Percentiles rank a stretch among this genome's conserved stretches.
Conservation (phyloP, 2,329 filamentous ascomycete genomes). For the Fusarium tricinctum region DNA sequence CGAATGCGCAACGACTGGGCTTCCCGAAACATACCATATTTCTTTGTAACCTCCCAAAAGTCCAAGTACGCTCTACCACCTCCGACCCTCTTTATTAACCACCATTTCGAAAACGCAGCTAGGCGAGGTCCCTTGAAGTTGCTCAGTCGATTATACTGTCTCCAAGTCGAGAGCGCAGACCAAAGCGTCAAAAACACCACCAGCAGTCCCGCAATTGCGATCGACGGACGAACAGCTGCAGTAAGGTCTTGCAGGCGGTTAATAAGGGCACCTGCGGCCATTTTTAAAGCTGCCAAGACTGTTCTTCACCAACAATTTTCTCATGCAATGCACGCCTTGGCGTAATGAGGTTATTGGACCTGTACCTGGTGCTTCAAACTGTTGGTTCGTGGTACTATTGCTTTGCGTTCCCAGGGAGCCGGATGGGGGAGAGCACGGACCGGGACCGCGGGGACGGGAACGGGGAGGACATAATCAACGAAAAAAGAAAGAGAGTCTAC, state of each 20-base stretch:
- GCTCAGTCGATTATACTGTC: conserved; percentile 56
- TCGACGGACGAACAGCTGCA: conserved; percentile 16
- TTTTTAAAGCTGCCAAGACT: conserved; percentile 4
- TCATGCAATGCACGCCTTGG: not conserved
- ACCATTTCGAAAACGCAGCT: conserved; percentile 58
- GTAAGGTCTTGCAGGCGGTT: not conserved
- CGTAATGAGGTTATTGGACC: not conserved
- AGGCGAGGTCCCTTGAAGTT: conserved; percentile 58
- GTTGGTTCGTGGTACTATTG: not conserved
- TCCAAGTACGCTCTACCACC: conserved; percentile 54
- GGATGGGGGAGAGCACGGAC: conserved; percentile 10
- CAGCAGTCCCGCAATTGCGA: conserved; percentile 23
- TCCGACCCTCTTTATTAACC: conserved; percentile 53
- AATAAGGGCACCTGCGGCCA: conserved; percentile 17
- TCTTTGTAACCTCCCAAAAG: conserved; percentile 54
- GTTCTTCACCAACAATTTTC: too few species aligned
- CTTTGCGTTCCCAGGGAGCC: conserved; percentile 6
- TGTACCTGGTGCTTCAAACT: conserved; percentile 1
- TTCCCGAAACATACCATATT: conserved; percentile 51
- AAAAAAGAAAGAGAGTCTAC: not conserved
- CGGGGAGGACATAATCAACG: not conserved
- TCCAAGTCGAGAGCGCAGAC: conserved; percentile 38
- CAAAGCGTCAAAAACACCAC: conserved; percentile 20
- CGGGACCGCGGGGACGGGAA: conserved; percentile 2
- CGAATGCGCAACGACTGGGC: too few species aligned